A percentile compares a stretch with the other conserved stretches of the same genome.
phyloP scores from a whole-genome alignment of 2,329 filamentous ascomycete species.

The Rhynchosporium agropyri region DNA sequence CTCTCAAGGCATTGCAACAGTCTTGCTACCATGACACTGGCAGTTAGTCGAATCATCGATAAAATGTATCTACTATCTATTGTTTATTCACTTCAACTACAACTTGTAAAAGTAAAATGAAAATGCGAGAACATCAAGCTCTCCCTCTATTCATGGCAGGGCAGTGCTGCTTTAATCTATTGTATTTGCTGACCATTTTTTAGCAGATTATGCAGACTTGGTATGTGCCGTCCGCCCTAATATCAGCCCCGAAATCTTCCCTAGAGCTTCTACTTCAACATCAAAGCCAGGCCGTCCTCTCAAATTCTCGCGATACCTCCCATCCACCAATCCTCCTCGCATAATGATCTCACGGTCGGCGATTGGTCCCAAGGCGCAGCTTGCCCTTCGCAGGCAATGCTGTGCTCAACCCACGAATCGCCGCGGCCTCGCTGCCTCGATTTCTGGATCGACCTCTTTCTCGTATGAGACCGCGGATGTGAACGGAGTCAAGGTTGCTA shows the following conservation, averaged over 20 bases:
- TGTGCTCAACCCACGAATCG: slow-evolving; percentile 57
- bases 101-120: too few species aligned
- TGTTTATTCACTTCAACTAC: too few species aligned
- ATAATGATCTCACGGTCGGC: slow-evolving; percentile 70
- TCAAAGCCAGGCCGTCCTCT: slow-evolving; percentile 1
- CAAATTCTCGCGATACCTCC: slow-evolving; percentile 27
- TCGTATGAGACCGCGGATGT: slow-evolving; percentile 86
- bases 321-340: slow-evolving; percentile 47
- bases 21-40: too few species aligned
- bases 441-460: slow-evolving; percentile 71
- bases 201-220: neutral
- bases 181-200: neutral
- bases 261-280: slow-evolving; percentile 30
- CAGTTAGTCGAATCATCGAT: too few species aligned
- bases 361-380: slow-evolving; percentile 65
- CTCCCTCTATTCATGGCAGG: too few species aligned
- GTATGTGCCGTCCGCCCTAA: neutral
- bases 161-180: neutral
- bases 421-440: slow-evolving; percentile 64
- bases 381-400: slow-evolving; percentile 61
- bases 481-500: slow-evolving; percentile 88
- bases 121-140: too few species aligned
- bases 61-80: too few species aligned
- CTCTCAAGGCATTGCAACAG: too few species aligned
- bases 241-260: slow-evolving; percentile 24